Conservation (phyloP, 306 rosid species). For the Acacia confusa region DNA sequence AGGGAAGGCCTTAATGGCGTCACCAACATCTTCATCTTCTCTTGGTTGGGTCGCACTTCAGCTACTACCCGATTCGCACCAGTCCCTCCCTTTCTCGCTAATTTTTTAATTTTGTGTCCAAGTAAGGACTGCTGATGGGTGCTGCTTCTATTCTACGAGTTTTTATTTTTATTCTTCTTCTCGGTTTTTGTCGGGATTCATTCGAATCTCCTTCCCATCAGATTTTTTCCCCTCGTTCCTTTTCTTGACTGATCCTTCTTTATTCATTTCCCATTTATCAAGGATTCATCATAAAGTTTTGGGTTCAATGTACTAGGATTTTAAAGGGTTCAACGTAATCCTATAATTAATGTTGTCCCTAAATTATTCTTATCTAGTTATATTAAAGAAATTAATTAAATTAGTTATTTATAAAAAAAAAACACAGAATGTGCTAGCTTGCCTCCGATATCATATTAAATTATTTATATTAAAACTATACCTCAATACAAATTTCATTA, state of each 20-base stretch:
- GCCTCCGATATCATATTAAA: too few species aligned
- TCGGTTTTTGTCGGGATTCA: not conserved
- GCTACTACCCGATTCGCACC: not conserved
- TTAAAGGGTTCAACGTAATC: not conserved
- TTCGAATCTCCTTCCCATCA: not conserved
- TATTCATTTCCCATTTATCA: not conserved
- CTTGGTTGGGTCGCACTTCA: not conserved
- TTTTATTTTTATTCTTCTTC: not conserved
- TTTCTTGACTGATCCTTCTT: not conserved
- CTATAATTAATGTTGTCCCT: too few species aligned
- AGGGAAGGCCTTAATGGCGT: slow-evolving; percentile 51
- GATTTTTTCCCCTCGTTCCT: not conserved
- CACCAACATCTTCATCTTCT: slow-evolving; percentile 50
- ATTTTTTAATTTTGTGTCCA: not conserved
- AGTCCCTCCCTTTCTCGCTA: not conserved
- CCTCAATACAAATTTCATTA: too few species aligned
- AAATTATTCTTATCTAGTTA: too few species aligned
- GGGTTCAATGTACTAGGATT: not conserved
- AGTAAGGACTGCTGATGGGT: not conserved
- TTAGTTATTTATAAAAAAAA: too few species aligned
- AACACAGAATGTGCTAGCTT: too few species aligned
- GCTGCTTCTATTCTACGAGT: too few species aligned
- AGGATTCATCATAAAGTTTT: not conserved
- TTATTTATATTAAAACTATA: too few species aligned
- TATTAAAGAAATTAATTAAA: too few species aligned